A percentile compares a stretch with the other conserved stretches of the same genome.
These are phyloP conservation scores for Cyberlindnera nakhonratchasimensis DNA, from an alignment of 805 yeast species.

Conservation along the genomic window DNA sequence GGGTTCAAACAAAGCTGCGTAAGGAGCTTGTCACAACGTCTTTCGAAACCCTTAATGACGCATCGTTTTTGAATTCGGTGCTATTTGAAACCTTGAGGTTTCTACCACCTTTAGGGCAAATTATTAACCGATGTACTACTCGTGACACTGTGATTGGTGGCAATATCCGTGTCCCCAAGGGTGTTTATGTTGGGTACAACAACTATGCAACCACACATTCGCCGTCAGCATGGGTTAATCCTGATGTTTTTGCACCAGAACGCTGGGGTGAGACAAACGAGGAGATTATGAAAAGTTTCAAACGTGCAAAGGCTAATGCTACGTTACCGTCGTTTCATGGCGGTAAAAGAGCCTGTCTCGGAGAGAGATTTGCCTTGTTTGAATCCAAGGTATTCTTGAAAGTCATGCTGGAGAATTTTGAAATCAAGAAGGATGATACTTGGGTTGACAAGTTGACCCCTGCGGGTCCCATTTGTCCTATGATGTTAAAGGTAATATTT, in stretches of 20 bases:
- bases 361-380: constrained; percentile 52
- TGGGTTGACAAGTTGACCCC: constrained; percentile 53
- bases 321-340: constrained; percentile 56
- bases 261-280: constrained; percentile 48
- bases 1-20: constrained; percentile 34
- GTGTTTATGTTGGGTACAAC: constrained; percentile 52
- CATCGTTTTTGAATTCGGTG: constrained; percentile 33
- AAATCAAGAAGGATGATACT: constrained; percentile 34
- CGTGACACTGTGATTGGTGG: constrained; percentile 37
- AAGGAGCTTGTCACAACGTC: constrained; percentile 10
- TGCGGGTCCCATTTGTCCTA: constrained; percentile 56
- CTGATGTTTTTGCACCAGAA: constrained; percentile 43
- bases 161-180: constrained; percentile 44
- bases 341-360: constrained; percentile 55
- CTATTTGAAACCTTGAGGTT: constrained; percentile 46
- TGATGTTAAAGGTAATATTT: constrained; percentile 27
- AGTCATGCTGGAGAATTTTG: constrained; percentile 35
- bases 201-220: constrained; percentile 50
- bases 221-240: constrained; percentile 43
- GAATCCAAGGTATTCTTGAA: constrained; percentile 41
- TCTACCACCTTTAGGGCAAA: constrained; percentile 55
- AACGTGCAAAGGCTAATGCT: constrained; percentile 41
- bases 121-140: constrained; percentile 48
- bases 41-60: constrained; percentile 15
- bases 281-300: constrained; percentile 39